Evolutionary conservation across 2,329 filamentous ascomycete species (phyloP), one percentile per base, ranked within the genome.

Genomic region (Leptographium radiaticola): DNA sequence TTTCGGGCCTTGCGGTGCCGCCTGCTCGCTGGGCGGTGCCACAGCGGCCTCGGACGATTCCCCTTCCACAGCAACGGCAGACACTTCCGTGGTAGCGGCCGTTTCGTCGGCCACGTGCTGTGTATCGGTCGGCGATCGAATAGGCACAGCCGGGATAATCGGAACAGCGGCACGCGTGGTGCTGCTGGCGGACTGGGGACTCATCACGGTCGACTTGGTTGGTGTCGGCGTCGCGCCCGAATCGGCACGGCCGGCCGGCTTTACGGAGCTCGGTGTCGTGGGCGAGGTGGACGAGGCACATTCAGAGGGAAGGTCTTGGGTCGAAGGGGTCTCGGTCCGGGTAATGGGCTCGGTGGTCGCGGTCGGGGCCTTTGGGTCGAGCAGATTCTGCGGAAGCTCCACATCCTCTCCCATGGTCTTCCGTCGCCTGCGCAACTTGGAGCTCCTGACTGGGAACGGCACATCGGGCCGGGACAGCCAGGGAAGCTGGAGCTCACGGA

Each of bases 381-480:
- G 6, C 11, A 33, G 34, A 42, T 52, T 52, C 34, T 53, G 45
- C 16, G 72, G 75, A 2, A 74, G 62, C 49, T 73, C 72, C 0
- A 79, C 67, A 15, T 67, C 65, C 8, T 66, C 62, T 18, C 64
- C 65, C 25, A 73, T 58, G 8, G 63, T 58, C 52, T 64, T 66
- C 57, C 64, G 64, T 59, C 68, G 74, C 64, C 72, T 74, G 59
- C 69, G 71, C 39, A 68, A 66, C 60, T 67, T 72, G 13, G 67
- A 43, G 39, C 64, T 59, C 59, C 66, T 69, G 4, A 61, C 61
- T 13, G 80, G 79, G 61, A 80, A 84, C 11, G 70, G 67, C 33
- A 66, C 60, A 36, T 77, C 74, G 4, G 76, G 75, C 36, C 65
- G 66, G 0, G 79, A 81, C 31, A 73, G 61, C 79, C 80, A 83